A percentile compares a stretch with the other conserved stretches of the same genome.
phyloP scores from a whole-genome alignment of 1,284 basidiomycete species.

The Ganoderma leucocontextum region DNA sequence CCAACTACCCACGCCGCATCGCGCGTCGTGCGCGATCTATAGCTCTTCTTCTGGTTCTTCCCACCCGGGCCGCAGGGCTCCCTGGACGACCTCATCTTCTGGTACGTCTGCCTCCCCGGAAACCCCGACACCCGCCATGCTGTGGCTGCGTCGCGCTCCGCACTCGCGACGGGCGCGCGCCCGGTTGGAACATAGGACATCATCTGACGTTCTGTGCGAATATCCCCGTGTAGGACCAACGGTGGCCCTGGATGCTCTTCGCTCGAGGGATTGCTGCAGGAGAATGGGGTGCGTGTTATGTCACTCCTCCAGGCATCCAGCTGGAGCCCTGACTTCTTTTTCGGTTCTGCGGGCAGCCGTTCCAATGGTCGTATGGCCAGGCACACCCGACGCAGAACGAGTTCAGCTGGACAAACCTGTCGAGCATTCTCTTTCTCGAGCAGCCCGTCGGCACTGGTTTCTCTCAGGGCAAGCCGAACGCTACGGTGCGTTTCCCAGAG shows the following conservation, averaged over 20 bases:
- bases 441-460: slow-evolving; percentile 89
- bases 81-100: slow-evolving; percentile 76
- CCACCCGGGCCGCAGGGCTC: slow-evolving; percentile 78
- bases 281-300: slow-evolving; percentile 72
- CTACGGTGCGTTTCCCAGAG: slow-evolving; percentile 51
- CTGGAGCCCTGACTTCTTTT: background rate
- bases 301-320: background rate
- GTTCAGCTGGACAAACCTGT: slow-evolving; percentile 84
- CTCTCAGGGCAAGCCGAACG: slow-evolving; percentile 75
- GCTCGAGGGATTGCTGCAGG: slow-evolving; percentile 80
- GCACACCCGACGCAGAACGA: slow-evolving; percentile 73
- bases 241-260: slow-evolving; percentile 73
- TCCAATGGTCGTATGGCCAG: slow-evolving; percentile 73
- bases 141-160: slow-evolving; percentile 40
- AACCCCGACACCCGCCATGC: slow-evolving; percentile 20
- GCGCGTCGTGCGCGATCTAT: slow-evolving; percentile 4
- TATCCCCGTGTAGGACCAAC: slow-evolving; percentile 52
- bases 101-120: slow-evolving; percentile 50
- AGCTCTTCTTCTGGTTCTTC: slow-evolving; percentile 92
- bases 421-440: slow-evolving; percentile 83
- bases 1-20: slow-evolving; percentile 15
- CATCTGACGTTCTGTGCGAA: slow-evolving; percentile 20
- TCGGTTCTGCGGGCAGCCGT: slow-evolving; percentile 53
- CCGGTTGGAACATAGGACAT: background rate
- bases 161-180: background rate